Evolutionary conservation across 345 rosid species (phyloP).

Genomic region (Eucalyptus curtisii): DNA sequence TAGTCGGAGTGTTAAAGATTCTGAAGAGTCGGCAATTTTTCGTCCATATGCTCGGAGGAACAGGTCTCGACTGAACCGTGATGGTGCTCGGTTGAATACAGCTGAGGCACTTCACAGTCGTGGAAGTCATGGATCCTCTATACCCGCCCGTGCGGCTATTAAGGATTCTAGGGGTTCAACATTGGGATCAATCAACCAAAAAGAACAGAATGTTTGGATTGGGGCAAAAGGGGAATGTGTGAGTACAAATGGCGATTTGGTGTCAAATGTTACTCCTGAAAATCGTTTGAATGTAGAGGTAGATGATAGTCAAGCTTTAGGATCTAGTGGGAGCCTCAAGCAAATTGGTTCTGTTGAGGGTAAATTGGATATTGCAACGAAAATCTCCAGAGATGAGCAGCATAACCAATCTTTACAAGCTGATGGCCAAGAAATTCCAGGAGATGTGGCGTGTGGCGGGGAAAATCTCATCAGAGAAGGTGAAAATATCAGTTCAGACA

Average conservation of each 20-base stretch:
- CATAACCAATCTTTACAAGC: slow-evolving; percentile 9
- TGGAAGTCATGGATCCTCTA: slow-evolving; percentile 56
- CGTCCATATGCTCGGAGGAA: slow-evolving; percentile 97
- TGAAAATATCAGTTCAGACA: slow-evolving; percentile 27
- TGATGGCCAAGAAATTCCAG: slow-evolving; percentile 14
- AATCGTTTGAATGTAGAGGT: slow-evolving; percentile 26
- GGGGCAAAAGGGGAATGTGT: slow-evolving; percentile 25
- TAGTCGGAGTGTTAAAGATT: slow-evolving; percentile 62
- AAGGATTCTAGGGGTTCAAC: slow-evolving; percentile 42
- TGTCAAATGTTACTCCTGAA: slow-evolving; percentile 30
- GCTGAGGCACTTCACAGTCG: slow-evolving; percentile 58
- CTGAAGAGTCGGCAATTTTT: slow-evolving; percentile 96
- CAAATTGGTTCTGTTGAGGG: slow-evolving; percentile 21
- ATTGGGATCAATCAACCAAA: slow-evolving; percentile 46
- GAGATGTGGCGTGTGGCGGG: slow-evolving; percentile 24
- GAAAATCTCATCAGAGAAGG: slow-evolving; percentile 21
- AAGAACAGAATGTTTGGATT: slow-evolving; percentile 40
- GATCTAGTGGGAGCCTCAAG: slow-evolving; percentile 15
- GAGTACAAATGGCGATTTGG: slow-evolving; percentile 47
- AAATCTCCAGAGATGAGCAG: slow-evolving; percentile 12
- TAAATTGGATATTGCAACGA: slow-evolving; percentile 17
- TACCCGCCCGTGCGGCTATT: slow-evolving; percentile 37
- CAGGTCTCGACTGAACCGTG: slow-evolving; percentile 79
- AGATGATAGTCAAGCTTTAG: slow-evolving; percentile 28
- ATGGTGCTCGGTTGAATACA: slow-evolving; percentile 71